phyloP scores from a whole-genome alignment of 441 rosid species.

The Erysimum cheiri region DNA sequence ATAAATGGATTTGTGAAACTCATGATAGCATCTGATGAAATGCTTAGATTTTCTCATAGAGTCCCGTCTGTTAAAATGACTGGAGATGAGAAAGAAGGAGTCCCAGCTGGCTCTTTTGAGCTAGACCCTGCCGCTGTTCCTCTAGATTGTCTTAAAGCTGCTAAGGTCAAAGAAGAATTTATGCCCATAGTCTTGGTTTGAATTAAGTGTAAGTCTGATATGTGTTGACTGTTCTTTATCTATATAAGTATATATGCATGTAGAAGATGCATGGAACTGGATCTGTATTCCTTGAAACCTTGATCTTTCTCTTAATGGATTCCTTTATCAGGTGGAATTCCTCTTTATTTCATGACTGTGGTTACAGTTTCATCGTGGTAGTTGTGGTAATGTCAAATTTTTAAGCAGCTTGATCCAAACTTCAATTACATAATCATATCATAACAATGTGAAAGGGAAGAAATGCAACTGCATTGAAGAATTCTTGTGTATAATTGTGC shows the following conservation, averaged over 20 bases:
- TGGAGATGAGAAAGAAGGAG: conserved; percentile 60
- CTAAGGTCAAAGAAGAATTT: not conserved
- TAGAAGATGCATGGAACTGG: not conserved
- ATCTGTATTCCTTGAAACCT: conserved; percentile 1
- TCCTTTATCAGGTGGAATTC: not conserved
- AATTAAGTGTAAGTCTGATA: conserved; percentile 1
- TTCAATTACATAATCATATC: not conserved
- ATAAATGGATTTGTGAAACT: not conserved
- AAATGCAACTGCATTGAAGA: conserved; percentile 52
- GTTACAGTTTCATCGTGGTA: not conserved
- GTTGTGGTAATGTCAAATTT: not conserved
- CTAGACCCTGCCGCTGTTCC: conserved; percentile 63
- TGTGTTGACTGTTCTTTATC: not conserved
- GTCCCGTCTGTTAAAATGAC: conserved; percentile 56
- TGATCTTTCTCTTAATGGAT: not conserved
- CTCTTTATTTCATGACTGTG: not conserved
- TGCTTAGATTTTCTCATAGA: conserved; percentile 61
- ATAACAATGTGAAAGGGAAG: conserved; percentile 37
- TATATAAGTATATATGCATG: not conserved
- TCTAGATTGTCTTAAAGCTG: conserved; percentile 1
- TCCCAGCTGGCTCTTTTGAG: conserved; percentile 61
- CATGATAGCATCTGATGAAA: conserved; percentile 42
- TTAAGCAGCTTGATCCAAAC: not conserved
- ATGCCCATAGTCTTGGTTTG: conserved; percentile 10
- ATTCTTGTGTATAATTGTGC: conserved; percentile 62